phyloP scores from a whole-genome alignment of 2,329 filamentous ascomycete species.

The Alternaria incomplexa region DNA sequence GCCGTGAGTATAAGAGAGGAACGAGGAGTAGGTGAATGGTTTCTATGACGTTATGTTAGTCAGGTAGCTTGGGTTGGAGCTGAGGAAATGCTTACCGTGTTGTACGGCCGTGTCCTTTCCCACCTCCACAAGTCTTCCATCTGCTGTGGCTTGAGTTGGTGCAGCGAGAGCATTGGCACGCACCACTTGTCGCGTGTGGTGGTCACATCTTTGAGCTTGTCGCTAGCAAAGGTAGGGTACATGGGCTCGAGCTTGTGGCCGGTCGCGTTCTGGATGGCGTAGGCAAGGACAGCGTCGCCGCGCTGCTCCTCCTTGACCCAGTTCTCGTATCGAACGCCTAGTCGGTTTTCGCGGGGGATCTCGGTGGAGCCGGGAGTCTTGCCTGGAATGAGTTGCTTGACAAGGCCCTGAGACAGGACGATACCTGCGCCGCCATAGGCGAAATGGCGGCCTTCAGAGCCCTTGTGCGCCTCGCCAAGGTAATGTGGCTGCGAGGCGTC shows the following conservation, averaged over 20 bases:
- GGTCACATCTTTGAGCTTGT: slow-evolving; percentile 56
- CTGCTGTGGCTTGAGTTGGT: slow-evolving; percentile 51
- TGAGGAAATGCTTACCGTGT: slow-evolving; percentile 25
- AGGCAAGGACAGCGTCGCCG: slow-evolving; percentile 49
- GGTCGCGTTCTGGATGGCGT: slow-evolving; percentile 47
- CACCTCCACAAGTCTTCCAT: slow-evolving; percentile 60
- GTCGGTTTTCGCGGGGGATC: slow-evolving; percentile 33
- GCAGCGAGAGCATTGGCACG: slow-evolving; percentile 50
- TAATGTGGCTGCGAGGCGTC: slow-evolving; percentile 48
- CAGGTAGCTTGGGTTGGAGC: neutral
- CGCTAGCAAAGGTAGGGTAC: slow-evolving; percentile 50
- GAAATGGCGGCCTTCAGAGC: slow-evolving; percentile 44
- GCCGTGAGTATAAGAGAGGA: slow-evolving; percentile 46
- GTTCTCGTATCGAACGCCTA: slow-evolving; percentile 38
- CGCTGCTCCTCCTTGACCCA: slow-evolving; percentile 54
- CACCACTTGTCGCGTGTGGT: slow-evolving; percentile 53
- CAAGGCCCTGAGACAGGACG: slow-evolving; percentile 58
- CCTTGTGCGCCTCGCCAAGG: slow-evolving; percentile 47
- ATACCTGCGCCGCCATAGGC: slow-evolving; percentile 55
- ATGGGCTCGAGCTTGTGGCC: slow-evolving; percentile 45
- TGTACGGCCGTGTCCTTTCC: slow-evolving; percentile 48
- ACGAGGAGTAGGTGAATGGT: slow-evolving; percentile 46
- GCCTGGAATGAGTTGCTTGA: slow-evolving; percentile 54
- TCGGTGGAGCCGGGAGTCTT: slow-evolving; percentile 36
- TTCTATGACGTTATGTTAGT: slow-evolving; percentile 30